Base-by-base conservation (phyloP, 2,329 filamentous ascomycete genomes). In the Cercospora berteroae region DNA sequence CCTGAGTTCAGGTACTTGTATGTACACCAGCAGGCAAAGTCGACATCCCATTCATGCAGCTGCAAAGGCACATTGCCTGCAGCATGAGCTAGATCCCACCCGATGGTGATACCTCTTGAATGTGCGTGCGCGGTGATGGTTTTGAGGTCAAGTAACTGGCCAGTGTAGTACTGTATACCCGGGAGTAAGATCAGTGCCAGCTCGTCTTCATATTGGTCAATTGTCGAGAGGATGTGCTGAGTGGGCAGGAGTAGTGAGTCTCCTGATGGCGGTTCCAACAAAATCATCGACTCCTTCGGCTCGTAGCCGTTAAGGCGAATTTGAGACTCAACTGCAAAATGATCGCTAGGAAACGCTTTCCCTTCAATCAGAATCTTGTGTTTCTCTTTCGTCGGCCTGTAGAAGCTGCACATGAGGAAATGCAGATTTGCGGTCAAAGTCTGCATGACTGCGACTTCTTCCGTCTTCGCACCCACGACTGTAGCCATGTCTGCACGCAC, bases 1-100 rank as follows among this genome's bases (percentile, higher is more conserved):
- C 93, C 93, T 27, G 89, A 88, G 77, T 96, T 96, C 77, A 96
- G 86, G 81, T 97, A 97, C 81, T 97, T 97, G 84, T 97, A 97
- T 18, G 90, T 94, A 80, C 93, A 97, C 93, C 93, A 97, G 63
- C 87, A 91, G 16, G 94, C 93, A 74, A 96, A 96, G 78, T 97
- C 93, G 36, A 96, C 92, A 72, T 91, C 86, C 93, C 93, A 97
- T 73, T 94, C 91, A 79, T 96, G 93, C 20, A 97, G 84, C 66
- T 84, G 80, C 18, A 97, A 80, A 48, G 90, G 88, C 1, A 96
- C 91, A 75, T 97, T 97, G 33, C 93, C 93, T 23, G 87, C 91
- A 0, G 92, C 92, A 78, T 96, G 93, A 0, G 93, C 93, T 27
- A 95, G 88, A 77, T 96, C 93, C 93, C 93, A 97, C 27, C 93